Evolutionary conservation across 805 yeast genomes (phyloP).

Genomic region (Vanderwaltozyma polyspora): DNA sequence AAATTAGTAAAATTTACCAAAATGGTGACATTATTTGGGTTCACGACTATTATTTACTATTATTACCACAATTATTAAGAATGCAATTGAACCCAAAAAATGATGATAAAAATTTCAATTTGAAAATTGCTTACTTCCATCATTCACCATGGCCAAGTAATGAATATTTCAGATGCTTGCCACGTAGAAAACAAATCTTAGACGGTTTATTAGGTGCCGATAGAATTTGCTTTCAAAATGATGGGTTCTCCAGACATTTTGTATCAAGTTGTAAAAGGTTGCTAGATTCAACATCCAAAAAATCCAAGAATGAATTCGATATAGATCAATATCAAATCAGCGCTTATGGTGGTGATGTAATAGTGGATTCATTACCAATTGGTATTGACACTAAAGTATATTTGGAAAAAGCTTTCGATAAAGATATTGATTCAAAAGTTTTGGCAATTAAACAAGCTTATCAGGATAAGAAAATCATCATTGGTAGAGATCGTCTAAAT

Average conservation of each 20-base stretch:
- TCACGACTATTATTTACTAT: conserved; percentile 76
- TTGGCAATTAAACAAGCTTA: conserved; percentile 52
- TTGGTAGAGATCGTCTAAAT: conserved; percentile 91
- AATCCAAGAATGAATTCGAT: conserved; percentile 19
- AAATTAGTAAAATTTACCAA: conserved; percentile 56
- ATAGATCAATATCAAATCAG: conserved; percentile 32
- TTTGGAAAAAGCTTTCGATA: conserved; percentile 42
- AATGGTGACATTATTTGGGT: conserved; percentile 91
- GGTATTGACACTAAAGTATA: conserved; percentile 75
- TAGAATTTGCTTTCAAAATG: conserved; percentile 75
- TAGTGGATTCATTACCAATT: conserved; percentile 69
- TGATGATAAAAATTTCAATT: conserved; percentile 35
- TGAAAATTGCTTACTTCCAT: conserved; percentile 64
- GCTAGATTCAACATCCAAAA: conserved; percentile 61
- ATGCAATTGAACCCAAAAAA: conserved; percentile 38
- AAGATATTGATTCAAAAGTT: conserved; percentile 49
- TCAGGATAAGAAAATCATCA: conserved; percentile 60
- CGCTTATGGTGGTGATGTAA: conserved; percentile 68
- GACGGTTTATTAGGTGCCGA: conserved; percentile 91
- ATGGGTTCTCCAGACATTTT: conserved; percentile 81
- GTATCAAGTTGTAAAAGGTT: conserved; percentile 81
- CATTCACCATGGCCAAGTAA: conserved; percentile 94
- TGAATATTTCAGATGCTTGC: conserved; percentile 82
- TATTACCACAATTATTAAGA: conserved; percentile 74
- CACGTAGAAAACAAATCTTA: conserved; percentile 69